Percentiles rank a stretch among this genome's conserved stretches.
phyloP scores from a whole-genome alignment of 2,329 filamentous ascomycete species.

The Hypoxylon sp. region DNA sequence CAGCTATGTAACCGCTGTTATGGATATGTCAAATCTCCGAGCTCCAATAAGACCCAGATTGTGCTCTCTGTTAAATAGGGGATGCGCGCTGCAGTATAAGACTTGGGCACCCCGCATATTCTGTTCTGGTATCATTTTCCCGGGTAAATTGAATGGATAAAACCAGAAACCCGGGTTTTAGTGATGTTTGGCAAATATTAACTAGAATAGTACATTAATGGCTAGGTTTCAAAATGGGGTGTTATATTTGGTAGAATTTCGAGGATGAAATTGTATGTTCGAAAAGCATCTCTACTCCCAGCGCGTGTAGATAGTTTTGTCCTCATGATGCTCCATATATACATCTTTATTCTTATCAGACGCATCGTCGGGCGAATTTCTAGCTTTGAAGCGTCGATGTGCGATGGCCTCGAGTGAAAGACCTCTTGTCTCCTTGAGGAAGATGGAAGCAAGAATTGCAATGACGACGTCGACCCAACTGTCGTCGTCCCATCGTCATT shows the following conservation, averaged over 20 bases:
- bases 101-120: conserved; percentile 34
- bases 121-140: conserved; percentile 8
- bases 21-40: conserved; percentile 4
- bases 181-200: conserved; percentile 12
- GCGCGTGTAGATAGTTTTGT: background rate
- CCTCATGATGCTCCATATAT: conserved; percentile 34
- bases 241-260: background rate
- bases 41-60: conserved; percentile 12
- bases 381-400: conserved; percentile 49
- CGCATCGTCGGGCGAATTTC: conserved; percentile 30
- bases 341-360: conserved; percentile 31
- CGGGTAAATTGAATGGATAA: conserved; percentile 43
- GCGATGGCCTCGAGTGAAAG: conserved; percentile 73
- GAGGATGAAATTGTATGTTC: background rate
- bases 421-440: conserved; percentile 78
- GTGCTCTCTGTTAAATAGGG: conserved; percentile 2
- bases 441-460: conserved; percentile 62
- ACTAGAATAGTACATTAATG: conserved; percentile 10
- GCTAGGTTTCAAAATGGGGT: background rate
- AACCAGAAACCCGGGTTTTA: background rate
- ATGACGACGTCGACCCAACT: conserved; percentile 56
- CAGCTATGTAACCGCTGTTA: conserved; percentile 3
- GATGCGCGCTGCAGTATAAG: background rate
- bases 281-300: background rate
- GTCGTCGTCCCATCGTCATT: conserved; percentile 9